phyloP scores from a whole-genome alignment of 75 land plant genomes.

The Pinus taeda region DNA sequence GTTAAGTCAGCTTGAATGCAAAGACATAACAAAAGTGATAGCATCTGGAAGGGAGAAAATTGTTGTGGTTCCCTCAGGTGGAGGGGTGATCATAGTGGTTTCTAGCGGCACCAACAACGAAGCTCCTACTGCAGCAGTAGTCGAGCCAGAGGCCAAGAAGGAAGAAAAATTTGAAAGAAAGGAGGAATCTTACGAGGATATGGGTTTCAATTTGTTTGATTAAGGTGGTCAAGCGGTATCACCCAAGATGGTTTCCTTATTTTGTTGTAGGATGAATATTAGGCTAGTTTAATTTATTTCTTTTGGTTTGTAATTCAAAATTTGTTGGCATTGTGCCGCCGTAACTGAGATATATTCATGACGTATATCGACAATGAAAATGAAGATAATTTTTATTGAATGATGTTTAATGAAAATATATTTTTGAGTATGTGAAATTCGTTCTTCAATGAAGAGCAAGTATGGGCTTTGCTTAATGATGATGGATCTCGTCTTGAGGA shows the following conservation, averaged over 20 bases:
- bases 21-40: conserved; percentile 61
- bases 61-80: conserved; percentile 79
- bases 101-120: conserved; percentile 26
- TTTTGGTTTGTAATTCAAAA: too few relatives aligned
- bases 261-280: too few relatives aligned
- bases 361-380: too few relatives aligned
- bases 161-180: conserved; percentile 60
- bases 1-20: conserved; percentile 54
- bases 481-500: conserved; percentile 71
- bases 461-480: conserved; percentile 80
- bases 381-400: too few relatives aligned
- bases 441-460: too few relatives aligned
- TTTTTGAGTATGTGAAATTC: too few relatives aligned
- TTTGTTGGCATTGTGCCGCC: too few relatives aligned
- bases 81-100: conserved; percentile 47
- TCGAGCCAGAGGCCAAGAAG: conserved; percentile 49
- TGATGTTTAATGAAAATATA: too few relatives aligned
- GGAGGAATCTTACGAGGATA: conserved; percentile 56
- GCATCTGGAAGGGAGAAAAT: conserved; percentile 69
- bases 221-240: too few relatives aligned
- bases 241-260: too few relatives aligned
- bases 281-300: too few relatives aligned
- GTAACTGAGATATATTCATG: too few relatives aligned
- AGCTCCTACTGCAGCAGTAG: conserved; percentile 38
- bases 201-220: conserved; percentile 8